Evolutionary conservation across 2,329 filamentous ascomycete species (phyloP), one percentile per base, ranked within the genome.

Genomic region (Colletotrichum brevisporum): DNA sequence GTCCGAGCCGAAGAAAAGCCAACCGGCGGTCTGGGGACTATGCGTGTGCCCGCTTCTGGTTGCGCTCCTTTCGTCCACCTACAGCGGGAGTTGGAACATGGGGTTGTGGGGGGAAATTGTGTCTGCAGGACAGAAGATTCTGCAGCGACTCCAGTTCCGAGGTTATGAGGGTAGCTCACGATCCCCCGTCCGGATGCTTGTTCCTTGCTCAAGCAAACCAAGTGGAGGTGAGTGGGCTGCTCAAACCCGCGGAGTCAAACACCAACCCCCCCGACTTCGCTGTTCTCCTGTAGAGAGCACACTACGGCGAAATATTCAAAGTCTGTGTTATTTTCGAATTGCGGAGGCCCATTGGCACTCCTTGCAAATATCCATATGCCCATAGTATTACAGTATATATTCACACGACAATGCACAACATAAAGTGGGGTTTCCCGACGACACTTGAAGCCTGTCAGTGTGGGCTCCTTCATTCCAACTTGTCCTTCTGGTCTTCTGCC

Each of bases 401-500:
- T 36, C 8, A 36, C 31, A 36, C 10, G 27, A 36, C 8, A 36
- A 9, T 36, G 31, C 10, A 36, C 31, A 36, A 10, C 31, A 10
- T 36, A 24, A 12, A 21, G 36, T 12, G 31, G n/a, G 12, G 31
- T 10, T 36, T 36, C 21, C 21, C 10, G 8, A 36, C 10, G 31
- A 36, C 31, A 36, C 31, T 10, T 36, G 31, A 36, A 36, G 31
- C 31, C 31, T 9, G 31, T 36, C 31, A 36, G 31, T 36, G 8
- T 10, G 8, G 31, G 31, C 31, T 36, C 10, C 31, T 36, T 51
- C 62, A 64, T 21, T 31, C 9, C 9, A 52, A 18, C 52, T 61
- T 61, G 15, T 76, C 75, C 64, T 79, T 81, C 62, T 74, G 78
- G 74, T 89, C 87, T 71, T 90, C 87, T 68, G 84, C 81, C 56